Evolutionary conservation across 148 eudicot species (phyloP), one percentile per base, ranked within the genome.

Genomic region (Chenopodium suecicum): DNA sequence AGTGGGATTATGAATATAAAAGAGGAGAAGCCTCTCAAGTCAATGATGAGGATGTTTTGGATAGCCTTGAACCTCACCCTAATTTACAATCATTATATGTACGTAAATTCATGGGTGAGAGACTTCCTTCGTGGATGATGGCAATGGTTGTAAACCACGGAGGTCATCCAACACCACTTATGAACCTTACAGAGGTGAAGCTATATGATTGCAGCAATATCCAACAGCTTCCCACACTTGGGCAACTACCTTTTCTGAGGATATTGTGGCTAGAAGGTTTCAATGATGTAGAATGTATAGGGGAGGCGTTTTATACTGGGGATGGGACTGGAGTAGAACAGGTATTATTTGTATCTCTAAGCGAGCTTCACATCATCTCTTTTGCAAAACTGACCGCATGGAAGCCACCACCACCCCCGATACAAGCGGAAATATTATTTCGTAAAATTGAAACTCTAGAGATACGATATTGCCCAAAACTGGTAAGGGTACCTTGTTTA

Each of bases 11-110:
- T n/a, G n/a, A n/a, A n/a, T n/a, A n/a, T n/a, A n/a, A n/a, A n/a
- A n/a, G n/a, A n/a, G n/a, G n/a, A n/a, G n/a, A n/a, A n/a, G n/a
- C n/a, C n/a, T n/a, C n/a, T n/a, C n/a, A n/a, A n/a, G n/a, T n/a
- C n/a, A n/a, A n/a, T 47, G 75, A 79, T 17, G 75, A 79, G 58
- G 75, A 69, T 48, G 74, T 79, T 52, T 73, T 79, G 17, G 81
- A 77, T 1, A 25, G 70, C 12, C 54, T 77, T 0, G 56, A 77
- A 44, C 70, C 56, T 37, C 79, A 63, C 34, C 70, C 79, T n/a
- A n/a, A n/a, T n/a, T n/a, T n/a, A n/a, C n/a, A n/a, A n/a, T n/a
- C n/a, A n/a, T n/a, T n/a, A n/a, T n/a, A n/a, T n/a, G n/a, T n/a
- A n/a, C n/a, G n/a, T n/a, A n/a, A n/a, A n/a, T n/a, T 75, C 67